Evolutionary conservation across 495 filamentous ascomycete species (phyloP), one percentile per base, ranked within the genome.

Genomic region (Mycothermus thermophilus): DNA sequence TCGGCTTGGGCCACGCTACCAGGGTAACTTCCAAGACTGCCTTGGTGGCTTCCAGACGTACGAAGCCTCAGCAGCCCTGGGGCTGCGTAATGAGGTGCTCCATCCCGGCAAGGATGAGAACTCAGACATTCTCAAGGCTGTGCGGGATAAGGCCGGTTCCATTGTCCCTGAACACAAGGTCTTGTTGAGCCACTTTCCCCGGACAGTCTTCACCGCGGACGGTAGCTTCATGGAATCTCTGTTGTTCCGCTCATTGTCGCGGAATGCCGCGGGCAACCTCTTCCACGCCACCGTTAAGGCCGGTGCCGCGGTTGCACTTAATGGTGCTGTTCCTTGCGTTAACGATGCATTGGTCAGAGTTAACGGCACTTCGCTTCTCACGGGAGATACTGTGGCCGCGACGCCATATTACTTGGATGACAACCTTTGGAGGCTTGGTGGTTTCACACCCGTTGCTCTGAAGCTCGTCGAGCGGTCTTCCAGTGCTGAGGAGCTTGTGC

Each of bases 21-120:
- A 80, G 54, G 90, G 90, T 2, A 96, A 95, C 50, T 93, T 88
- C 46, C 90, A 97, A 52, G 90, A 97, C 51, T 86, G 84, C 41
- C 66, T 97, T 14, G 90, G 90, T 8, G 88, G 87, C 11, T 94
- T 97, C 48, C 87, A 95, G 50, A 97, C 90, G 0, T 97, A 96
- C 51, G 78, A 78, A 41, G 86, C 92, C n/a, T 95, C 92, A 16
- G 87, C 90, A 12, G 74, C 81, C 17, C 60, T 97, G 17, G 87
- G 88, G 38, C 66, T 95, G 34, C 79, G 85, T 32, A 94, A 95
- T 51, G 90, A 97, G 50, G 71, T 83, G 32, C 71, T 94, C 16
- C 84, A 93, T 52, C 80, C 84, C 8, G 88, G 85, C 6, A 93
- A 85, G 52, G 81, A 88, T 43, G 86, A 95, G 44, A 77, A 71